These are phyloP conservation scores for Kodamaea hsintzibuensis DNA, from an alignment of 805 yeast species.

Conservation along the genomic window DNA sequence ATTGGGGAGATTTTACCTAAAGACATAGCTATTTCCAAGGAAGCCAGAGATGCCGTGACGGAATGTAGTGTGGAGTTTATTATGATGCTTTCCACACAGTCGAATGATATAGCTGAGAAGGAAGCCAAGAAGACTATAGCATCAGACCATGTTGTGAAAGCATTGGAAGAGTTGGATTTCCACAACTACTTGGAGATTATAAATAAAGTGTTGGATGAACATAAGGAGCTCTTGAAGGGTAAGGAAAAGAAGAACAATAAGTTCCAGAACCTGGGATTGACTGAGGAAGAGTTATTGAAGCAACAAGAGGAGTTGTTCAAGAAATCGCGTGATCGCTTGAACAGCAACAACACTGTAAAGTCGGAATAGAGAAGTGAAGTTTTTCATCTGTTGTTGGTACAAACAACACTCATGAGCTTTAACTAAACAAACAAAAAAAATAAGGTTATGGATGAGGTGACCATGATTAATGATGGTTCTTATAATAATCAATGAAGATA, in stretches of 20 bases:
- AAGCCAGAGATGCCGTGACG: conserved; percentile 91
- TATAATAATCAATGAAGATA: not conserved
- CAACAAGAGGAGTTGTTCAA: conserved; percentile 94
- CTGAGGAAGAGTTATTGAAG: conserved; percentile 87
- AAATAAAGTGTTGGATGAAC: conserved; percentile 77
- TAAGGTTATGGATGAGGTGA: not conserved
- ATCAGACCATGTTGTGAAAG: conserved; percentile 91
- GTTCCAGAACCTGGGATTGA: conserved; percentile 86
- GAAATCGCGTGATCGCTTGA: conserved; percentile 66
- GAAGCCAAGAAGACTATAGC: conserved; percentile 97
- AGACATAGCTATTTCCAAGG: conserved; percentile 87
- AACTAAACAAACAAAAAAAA: too few species aligned
- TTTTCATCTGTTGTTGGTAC: too few species aligned
- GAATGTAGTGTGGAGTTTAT: conserved; percentile 96
- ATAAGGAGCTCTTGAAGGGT: conserved; percentile 83
- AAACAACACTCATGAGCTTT: not conserved
- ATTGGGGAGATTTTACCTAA: conserved; percentile 85
- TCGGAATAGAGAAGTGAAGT: conserved; percentile 7
- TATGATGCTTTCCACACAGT: conserved; percentile 90
- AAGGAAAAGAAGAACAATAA: conserved; percentile 91
- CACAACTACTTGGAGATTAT: conserved; percentile 80
- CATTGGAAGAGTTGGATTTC: conserved; percentile 84
- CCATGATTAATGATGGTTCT: not conserved
- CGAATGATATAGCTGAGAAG: conserved; percentile 93
- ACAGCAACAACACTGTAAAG: conserved; percentile 26